These are phyloP conservation scores for Lactarius evosmus DNA, from an alignment of 768 basidiomycete species.

Conservation along the genomic window DNA sequence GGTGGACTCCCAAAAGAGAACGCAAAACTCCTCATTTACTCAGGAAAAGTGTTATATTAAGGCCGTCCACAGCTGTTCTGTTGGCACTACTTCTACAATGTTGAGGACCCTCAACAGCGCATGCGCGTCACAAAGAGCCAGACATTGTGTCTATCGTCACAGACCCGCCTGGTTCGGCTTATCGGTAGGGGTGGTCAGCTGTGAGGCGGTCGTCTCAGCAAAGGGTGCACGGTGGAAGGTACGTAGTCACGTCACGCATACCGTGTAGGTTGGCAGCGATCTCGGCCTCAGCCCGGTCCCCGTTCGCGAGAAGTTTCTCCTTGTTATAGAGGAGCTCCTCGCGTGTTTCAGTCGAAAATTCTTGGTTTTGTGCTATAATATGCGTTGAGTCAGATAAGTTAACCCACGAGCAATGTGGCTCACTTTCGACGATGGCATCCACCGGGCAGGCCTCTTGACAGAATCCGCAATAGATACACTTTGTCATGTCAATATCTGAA, in stretches of 20 bases:
- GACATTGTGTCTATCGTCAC: not conserved
- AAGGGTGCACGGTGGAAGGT: slow-evolving; percentile 20
- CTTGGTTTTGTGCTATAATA: slow-evolving; percentile 86
- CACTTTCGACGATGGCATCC: slow-evolving; percentile 98
- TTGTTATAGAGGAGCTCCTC: slow-evolving; percentile 99
- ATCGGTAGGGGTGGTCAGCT: slow-evolving; percentile 91
- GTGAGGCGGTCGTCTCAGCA: slow-evolving; percentile 28
- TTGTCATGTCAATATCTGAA: slow-evolving; percentile 98
- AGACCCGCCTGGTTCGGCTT: slow-evolving; percentile 30
- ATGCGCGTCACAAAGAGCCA: slow-evolving; percentile 3
- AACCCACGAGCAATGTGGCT: slow-evolving; percentile 36
- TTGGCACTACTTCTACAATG: slow-evolving; percentile 5
- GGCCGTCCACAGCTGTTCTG: not conserved
- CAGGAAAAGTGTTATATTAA: slow-evolving; percentile 12
- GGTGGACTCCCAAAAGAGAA: not conserved
- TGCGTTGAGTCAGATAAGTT: not conserved
- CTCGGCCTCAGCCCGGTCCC: slow-evolving; percentile 95
- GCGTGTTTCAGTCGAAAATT: slow-evolving; percentile 95
- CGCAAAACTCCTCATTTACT: not conserved
- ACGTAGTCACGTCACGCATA: slow-evolving; percentile 45
- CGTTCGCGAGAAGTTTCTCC: slow-evolving; percentile 95
- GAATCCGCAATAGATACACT: slow-evolving; percentile 99
- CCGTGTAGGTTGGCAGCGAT: slow-evolving; percentile 91
- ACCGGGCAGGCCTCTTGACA: slow-evolving; percentile 99
- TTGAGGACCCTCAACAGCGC: not conserved